Percentiles rank a stretch among this genome's conserved stretches.
Evolutionary conservation across 2,329 filamentous ascomycete species (phyloP).

Genomic region (Penicillium sp.): DNA sequence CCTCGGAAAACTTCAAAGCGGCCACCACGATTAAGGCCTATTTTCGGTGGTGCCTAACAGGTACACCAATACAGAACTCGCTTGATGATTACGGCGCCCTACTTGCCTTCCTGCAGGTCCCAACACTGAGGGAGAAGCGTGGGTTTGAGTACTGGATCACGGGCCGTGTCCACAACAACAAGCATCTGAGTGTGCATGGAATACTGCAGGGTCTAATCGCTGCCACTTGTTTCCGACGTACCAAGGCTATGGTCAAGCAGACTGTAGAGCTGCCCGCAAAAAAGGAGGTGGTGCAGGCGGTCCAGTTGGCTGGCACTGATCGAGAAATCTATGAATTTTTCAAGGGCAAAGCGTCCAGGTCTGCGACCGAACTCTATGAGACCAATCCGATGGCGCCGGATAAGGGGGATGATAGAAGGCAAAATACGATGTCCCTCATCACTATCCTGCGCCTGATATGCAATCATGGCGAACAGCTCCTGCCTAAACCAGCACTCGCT

Average conservation of each 20-base stretch:
- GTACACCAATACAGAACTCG: slow-evolving; percentile 10
- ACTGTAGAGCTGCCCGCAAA: slow-evolving; percentile 1
- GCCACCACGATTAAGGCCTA: neutral
- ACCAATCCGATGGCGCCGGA: neutral
- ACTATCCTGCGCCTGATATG: slow-evolving; percentile 11
- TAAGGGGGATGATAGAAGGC: neutral
- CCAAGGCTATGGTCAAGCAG: neutral
- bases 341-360: slow-evolving; percentile 1
- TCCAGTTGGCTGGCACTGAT: neutral
- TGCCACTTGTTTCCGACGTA: slow-evolving; percentile 11
- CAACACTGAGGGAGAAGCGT: neutral
- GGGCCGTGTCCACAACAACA: neutral
- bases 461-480: slow-evolving; percentile 10
- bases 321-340: slow-evolving; percentile 14
- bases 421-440: slow-evolving; percentile 6
- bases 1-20: neutral
- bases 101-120: neutral
- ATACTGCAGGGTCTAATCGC: neutral
- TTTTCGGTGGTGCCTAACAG: slow-evolving; percentile 11
- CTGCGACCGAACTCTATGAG: neutral
- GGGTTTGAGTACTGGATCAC: neutral
- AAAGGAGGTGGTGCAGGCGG: neutral
- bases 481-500: slow-evolving; percentile 3
- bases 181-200: neutral
- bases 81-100: slow-evolving; percentile 6